phyloP scores from a whole-genome alignment of 257 asterid genomes.

The Scutellaria baicalensis region DNA sequence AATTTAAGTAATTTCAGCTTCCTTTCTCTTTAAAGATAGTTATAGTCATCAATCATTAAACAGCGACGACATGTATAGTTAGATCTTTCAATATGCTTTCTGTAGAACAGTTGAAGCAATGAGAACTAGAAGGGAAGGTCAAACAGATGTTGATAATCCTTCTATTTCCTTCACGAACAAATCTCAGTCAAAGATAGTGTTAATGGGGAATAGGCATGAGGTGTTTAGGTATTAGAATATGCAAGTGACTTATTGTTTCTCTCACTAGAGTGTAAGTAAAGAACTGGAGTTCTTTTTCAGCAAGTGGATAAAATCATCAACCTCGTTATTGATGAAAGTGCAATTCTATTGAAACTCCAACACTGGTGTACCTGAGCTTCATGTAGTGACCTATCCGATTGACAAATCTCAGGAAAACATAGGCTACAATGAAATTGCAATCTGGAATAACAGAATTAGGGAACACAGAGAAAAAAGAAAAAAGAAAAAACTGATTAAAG shows the following conservation, averaged over 20 bases:
- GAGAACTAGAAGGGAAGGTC: background rate
- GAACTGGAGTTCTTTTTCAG: slow-evolving; percentile 14
- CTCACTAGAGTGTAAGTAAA: slow-evolving; percentile 8
- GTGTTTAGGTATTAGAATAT: slow-evolving; percentile 9
- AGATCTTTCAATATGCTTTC: background rate
- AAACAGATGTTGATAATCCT: background rate
- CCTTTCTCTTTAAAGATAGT: background rate
- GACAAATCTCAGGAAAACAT: slow-evolving; percentile 14
- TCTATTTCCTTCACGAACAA: background rate
- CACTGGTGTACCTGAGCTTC: slow-evolving; percentile 10
- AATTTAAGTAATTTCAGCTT: background rate
- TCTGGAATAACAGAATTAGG: background rate
- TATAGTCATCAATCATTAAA: background rate
- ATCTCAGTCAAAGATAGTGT: background rate
- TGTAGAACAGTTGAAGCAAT: background rate
- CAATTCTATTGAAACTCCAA: slow-evolving; percentile 6
- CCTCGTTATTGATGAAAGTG: slow-evolving; percentile 3
- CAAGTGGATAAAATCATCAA: slow-evolving; percentile 7
- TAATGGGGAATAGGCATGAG: background rate
- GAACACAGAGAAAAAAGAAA: too few species aligned
- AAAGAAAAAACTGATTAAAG: slow-evolving; percentile 29
- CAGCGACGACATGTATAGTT: background rate
- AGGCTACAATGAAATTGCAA: slow-evolving; percentile 10
- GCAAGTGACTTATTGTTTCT: slow-evolving; percentile 2
- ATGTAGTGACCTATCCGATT: slow-evolving; percentile 8